Base-by-base conservation (phyloP, 441 rosid genomes). In the Pelargonium myrrhifolium region DNA sequence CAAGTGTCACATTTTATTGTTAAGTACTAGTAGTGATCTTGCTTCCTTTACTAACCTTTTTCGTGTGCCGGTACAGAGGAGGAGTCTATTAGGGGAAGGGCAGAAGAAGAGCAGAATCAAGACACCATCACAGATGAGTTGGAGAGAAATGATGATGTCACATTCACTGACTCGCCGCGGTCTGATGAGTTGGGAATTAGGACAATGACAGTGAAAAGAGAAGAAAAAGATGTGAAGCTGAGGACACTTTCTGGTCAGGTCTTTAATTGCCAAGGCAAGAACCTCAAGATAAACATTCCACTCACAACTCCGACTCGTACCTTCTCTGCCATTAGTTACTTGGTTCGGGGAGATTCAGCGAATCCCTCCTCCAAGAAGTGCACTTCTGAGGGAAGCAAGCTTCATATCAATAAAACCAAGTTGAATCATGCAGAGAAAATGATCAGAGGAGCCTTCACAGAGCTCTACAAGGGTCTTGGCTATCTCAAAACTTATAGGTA, bases 401-500 rank as follows among this genome's bases (percentile, higher is more conserved):
- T 86, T 10, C 77, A 72, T 20, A 80, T 94, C 78, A 91, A 86
- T 86, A 91, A 88, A 77, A 79, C 85, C 11, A 88, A 85, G 80
- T 65, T 94, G 78, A 85, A 80, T 43, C 92, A 85, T 68, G 97
- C 97, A 0, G 91, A 94, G 86, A 94, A 94, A 80, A 94, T 94
- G 97, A 88, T 91, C 3, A 87, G 79, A 80, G 89, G 92, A 66
- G 99, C 96, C 67, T 72, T 88, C 31, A 47, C 81, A 63, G 99
- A 94, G 84, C 91, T 94, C 67, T 91, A 86, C 59, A 94, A 89
- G 82, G 99, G 94, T 17, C 67, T 94, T 72, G 84, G 87, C 18
- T 94, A 91, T 78, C 97, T 94, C 78, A 84, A 87, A 77, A 89
- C 96, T 69, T 94, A 89, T 71, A 85, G 94, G 93, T 87, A 81